Base-by-base conservation (phyloP, 2,329 filamentous ascomycete species). In the Claviceps purpurea region DNA sequence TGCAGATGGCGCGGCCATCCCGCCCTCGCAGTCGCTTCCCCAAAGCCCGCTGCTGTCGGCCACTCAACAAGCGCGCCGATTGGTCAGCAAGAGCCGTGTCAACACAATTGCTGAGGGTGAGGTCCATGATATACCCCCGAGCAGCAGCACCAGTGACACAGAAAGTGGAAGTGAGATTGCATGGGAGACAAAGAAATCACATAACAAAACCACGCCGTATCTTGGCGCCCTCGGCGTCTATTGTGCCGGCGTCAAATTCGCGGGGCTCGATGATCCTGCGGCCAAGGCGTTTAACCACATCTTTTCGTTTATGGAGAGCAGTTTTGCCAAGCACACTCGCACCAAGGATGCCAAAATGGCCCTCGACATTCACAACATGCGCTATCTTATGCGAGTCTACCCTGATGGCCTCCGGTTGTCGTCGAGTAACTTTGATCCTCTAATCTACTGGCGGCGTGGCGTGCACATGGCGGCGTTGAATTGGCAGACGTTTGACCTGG, bases 381-480 rank as follows among this genome's bases (percentile, higher is more conserved):
- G 84, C 42, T 87, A 90, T 64, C 73, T 96, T 62, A 96, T 96
- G 80, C 85, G 93, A 44, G 89, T 97, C 10, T 98, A 98, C 64
- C 93, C 93, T 6, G 86, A 88, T 51, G 84, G 81, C 40, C 83
- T 81, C 59, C 85, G 93, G 30, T 75, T 97, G 52, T 82, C 81
- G 38, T 97, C 93, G 0, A 88, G 85, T 60, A 98, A 98, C 69
- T 97, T 96, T 62, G 89, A 96, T 61, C 93, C 93, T 1, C 78
- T 95, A 57, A 83, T 85, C 56, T 95, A 93, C 65, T 98, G 93
- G 93, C 84, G 91, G 50, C 84, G 89, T 44, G 93, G 93, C 37
- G 93, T 96, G 18, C 93, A 98, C 69, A 97, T 98, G 91, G 89
- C 87, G 14, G 93, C 93, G 0, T 75, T 97, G 56, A 98, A 98